These are phyloP conservation scores for Boletus pseudopeckii DNA, from an alignment of 768 basidiomycete genomes.

Conservation along the genomic window DNA sequence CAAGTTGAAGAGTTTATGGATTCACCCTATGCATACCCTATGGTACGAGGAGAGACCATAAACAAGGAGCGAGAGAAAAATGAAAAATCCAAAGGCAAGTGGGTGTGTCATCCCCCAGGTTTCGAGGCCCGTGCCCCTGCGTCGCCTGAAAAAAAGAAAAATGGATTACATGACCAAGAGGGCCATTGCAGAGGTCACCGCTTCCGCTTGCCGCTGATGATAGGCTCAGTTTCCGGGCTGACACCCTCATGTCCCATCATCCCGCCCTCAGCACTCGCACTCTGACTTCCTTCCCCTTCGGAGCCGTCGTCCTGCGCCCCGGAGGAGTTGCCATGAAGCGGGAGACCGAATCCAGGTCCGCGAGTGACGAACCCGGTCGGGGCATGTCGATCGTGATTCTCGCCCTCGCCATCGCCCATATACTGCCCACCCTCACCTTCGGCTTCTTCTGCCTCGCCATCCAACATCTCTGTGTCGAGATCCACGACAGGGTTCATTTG, in stretches of 20 bases:
- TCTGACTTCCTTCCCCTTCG: constrained; percentile 19
- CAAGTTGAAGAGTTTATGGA: neutral
- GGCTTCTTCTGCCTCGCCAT: constrained; percentile 14
- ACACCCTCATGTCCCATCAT: neutral
- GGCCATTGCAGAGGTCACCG: constrained; percentile 8
- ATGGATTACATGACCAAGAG: neutral
- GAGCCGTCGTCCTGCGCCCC: constrained; percentile 16
- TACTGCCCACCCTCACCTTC: neutral
- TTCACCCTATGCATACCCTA: constrained; percentile 10
- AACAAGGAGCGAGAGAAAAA: neutral
- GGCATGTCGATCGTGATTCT: constrained; percentile 3
- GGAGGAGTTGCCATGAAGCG: constrained; percentile 13
- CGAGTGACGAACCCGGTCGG: constrained; percentile 4
- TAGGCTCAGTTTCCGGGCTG: constrained; percentile 2
- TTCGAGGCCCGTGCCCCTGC: neutral
- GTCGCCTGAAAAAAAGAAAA: too few species aligned
- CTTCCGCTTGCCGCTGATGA: constrained; percentile 25
- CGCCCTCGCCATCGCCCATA: constrained; percentile 8
- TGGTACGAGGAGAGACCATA: constrained; percentile 1
- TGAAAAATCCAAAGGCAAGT: neutral
- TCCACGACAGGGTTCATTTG: constrained; percentile 13
- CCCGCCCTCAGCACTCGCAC: constrained; percentile 16
- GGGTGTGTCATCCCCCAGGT: neutral
- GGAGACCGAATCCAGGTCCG: constrained; percentile 19
- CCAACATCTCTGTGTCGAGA: constrained; percentile 29